Base-by-base conservation (phyloP, 495 filamentous ascomycete species). In the Penicillium simplicissimum region DNA sequence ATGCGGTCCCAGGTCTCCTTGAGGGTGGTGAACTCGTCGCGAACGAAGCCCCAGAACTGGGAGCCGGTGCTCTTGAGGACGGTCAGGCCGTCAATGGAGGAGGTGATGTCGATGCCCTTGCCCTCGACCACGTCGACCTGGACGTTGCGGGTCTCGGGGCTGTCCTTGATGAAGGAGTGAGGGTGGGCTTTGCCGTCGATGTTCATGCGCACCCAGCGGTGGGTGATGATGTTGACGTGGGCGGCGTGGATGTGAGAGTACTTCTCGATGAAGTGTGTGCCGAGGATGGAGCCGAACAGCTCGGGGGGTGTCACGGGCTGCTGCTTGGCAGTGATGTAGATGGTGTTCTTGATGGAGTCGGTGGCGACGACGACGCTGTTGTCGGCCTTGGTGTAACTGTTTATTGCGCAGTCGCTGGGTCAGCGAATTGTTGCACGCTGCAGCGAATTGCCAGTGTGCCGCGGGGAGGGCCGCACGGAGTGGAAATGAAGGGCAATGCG, bases 31-130 rank as follows among this genome's bases (percentile, higher is more conserved):
- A 85, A 98, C 78, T 95, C 92, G 76, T 98, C 92, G 38, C 88
- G 86, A 42, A 96, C 76, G 77, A 96, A 98, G 63, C 92, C 90
- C 81, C 95, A 89, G 85, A 98, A 98, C 62, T 91, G 91, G 35
- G 93, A 97, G 35, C 91, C 92, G n/a, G 95, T 98, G 81, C 88
- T 93, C 81, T 98, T 98, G 66, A 98, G 87, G 63, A 98, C 93
- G 17, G 92, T 81, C 53, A 98, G 83, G 17, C 88, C 90, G 57
- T 77, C 75, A 70, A 96, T 87, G 33, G 84, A 82, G 60, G 89
- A 90, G 64, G 79, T 82, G 70, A 96, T 82, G 49, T 84, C 81
- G 72, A 97, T 88, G 51, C 90, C 90, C 62, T 82, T 79, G 55
- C 79, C 77, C 64, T 86, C 82, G 57, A 74, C 74, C 1, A 78